Conservation (phyloP, 2,329 filamentous ascomycete genomes). For the Aspergillus udagawae region DNA sequence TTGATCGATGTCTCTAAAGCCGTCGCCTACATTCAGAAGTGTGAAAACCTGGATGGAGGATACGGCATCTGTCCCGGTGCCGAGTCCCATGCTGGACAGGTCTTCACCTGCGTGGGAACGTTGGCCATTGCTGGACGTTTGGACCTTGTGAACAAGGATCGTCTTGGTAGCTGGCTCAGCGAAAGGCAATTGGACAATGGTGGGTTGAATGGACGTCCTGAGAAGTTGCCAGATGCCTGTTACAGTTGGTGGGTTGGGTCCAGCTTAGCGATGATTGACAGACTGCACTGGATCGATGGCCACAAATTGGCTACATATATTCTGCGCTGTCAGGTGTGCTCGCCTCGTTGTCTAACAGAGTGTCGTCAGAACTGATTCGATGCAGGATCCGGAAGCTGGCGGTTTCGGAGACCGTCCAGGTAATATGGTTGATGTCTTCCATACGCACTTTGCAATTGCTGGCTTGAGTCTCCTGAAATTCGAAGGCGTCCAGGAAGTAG, state of each 20-base stretch:
- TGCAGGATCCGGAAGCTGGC: conserved; percentile 68
- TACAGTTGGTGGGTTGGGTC: conserved; percentile 99
- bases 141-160: conserved; percentile 77
- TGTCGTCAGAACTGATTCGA: conserved; percentile 4
- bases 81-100: conserved; percentile 91
- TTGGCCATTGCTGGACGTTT: conserved; percentile 77
- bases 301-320: conserved; percentile 78
- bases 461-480: conserved; percentile 81
- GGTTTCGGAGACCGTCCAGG: conserved; percentile 88
- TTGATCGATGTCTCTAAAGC: conserved; percentile 76
- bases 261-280: conserved; percentile 82
- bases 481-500: conserved; percentile 71
- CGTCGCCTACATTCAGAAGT: conserved; percentile 72
- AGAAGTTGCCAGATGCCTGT: conserved; percentile 95
- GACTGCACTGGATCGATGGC: conserved; percentile 89
- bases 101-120: conserved; percentile 89
- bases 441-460: conserved; percentile 84
- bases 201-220: conserved; percentile 87
- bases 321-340: conserved; percentile 67
- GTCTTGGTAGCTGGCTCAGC: conserved; percentile 83
- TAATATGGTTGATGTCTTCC: conserved; percentile 96
- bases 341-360: neutral
- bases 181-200: conserved; percentile 85
- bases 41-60: conserved; percentile 90
- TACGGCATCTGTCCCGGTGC: conserved; percentile 87